A percentile compares a stretch with the other conserved stretches of the same genome.
These are phyloP conservation scores for Crassisporium funariophilum DNA, from an alignment of 768 basidiomycete genomes.

Conservation along the genomic window DNA sequence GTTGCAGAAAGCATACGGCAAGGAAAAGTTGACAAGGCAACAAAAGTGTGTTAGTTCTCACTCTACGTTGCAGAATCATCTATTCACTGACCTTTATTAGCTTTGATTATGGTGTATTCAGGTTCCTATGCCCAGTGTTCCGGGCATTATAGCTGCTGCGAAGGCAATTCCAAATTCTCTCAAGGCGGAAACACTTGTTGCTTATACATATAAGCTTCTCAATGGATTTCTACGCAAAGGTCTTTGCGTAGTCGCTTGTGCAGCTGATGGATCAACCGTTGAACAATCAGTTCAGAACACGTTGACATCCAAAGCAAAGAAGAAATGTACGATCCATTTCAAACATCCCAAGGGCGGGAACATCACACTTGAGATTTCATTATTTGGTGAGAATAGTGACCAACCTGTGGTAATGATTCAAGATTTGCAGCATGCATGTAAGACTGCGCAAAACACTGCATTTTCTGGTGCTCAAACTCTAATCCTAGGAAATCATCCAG, in stretches of 20 bases:
- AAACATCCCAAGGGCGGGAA: not conserved
- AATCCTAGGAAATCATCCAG: slow-evolving; percentile 22
- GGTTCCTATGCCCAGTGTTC: not conserved
- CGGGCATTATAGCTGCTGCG: not conserved
- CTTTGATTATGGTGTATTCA: not conserved
- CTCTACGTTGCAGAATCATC: not conserved
- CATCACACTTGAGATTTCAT: slow-evolving; percentile 1
- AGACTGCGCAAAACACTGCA: slow-evolving; percentile 36
- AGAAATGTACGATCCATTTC: not conserved
- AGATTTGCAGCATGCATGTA: slow-evolving; percentile 37
- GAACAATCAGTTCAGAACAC: not conserved
- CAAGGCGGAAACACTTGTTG: not conserved
- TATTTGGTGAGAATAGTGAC: slow-evolving; percentile 13
- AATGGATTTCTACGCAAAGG: not conserved
- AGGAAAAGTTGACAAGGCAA: not conserved
- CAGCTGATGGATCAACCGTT: not conserved
- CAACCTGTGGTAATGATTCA: slow-evolving; percentile 31
- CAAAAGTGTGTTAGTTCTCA: not conserved
- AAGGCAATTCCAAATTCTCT: not conserved
- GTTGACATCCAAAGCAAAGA: not conserved
- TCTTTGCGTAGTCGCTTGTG: not conserved
- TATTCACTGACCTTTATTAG: not conserved
- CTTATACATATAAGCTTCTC: not conserved
- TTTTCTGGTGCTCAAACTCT: slow-evolving; percentile 34
- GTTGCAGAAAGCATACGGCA: not conserved